These are phyloP conservation scores for Xanthoceras sorbifolium DNA, from an alignment of 345 rosid genomes.

Conservation along the genomic window DNA sequence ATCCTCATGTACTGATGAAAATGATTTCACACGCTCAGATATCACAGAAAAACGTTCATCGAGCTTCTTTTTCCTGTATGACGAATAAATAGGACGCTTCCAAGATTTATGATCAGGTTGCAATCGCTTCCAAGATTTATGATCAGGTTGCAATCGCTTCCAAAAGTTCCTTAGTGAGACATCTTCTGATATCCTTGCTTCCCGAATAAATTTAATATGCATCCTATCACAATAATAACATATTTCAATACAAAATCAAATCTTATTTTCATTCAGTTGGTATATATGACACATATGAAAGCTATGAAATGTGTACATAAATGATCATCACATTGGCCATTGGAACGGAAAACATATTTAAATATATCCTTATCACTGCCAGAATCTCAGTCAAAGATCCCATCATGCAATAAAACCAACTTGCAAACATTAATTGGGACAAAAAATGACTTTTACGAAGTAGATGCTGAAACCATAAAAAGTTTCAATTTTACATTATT, in stretches of 20 bases:
- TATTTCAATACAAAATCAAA: conserved; percentile 7
- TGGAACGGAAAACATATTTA: neutral
- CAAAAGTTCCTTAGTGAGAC: conserved; percentile 41
- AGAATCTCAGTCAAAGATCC: neutral
- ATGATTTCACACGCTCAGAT: conserved; percentile 66
- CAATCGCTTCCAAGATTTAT: conserved; percentile 26
- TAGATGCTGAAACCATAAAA: neutral
- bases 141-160: conserved; percentile 35
- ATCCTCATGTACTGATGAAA: conserved; percentile 52
- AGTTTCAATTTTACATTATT: neutral
- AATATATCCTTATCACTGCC: neutral
- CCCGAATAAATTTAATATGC: conserved; percentile 59
- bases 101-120: conserved; percentile 31
- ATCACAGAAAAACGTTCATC: conserved; percentile 59
- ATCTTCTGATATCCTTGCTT: conserved; percentile 61
- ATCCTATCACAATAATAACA: conserved; percentile 48
- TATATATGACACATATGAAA: neutral
- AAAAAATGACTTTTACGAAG: neutral
- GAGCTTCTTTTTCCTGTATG: conserved; percentile 42
- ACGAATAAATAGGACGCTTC: conserved; percentile 43
- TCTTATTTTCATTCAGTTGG: neutral
- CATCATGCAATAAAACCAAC: neutral
- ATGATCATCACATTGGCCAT: neutral
- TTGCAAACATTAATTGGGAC: neutral
- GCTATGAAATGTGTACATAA: neutral